Percentiles rank a stretch among this genome's conserved stretches.
phyloP scores from a whole-genome alignment of 768 basidiomycete genomes.

The Leccinum longicurvipes region DNA sequence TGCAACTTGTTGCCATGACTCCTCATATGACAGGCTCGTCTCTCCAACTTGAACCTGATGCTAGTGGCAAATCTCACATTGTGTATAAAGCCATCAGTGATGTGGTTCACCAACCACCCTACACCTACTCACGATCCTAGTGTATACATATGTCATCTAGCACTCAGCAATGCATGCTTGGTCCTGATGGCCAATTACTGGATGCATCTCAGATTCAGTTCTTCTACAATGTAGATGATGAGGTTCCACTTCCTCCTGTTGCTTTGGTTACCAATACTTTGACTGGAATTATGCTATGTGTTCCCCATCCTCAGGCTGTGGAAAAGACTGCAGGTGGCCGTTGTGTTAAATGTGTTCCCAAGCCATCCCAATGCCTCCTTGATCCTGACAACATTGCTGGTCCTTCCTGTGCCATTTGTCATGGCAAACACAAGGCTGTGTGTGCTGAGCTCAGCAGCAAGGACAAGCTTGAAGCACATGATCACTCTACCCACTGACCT shows the following conservation, averaged over 20 bases:
- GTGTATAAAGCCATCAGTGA: no score
- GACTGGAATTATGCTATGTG: background rate
- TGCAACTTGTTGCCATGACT: no score
- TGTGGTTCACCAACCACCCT: background rate
- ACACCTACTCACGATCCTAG: background rate
- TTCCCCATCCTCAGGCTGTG: background rate
- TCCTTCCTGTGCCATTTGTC: background rate
- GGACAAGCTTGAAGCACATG: background rate
- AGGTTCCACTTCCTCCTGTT: background rate
- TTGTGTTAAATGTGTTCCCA: background rate
- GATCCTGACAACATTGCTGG: background rate
- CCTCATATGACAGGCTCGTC: no score
- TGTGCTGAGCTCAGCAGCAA: background rate
- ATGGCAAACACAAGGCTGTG: background rate
- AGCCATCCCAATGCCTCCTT: background rate
- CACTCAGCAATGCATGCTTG: background rate
- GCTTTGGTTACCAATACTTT: background rate
- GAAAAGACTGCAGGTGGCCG: background rate
- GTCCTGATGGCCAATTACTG: background rate
- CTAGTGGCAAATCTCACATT: no score
- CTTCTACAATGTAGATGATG: background rate
- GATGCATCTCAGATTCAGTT: background rate
- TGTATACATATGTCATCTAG: background rate
- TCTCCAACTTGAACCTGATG: no score
- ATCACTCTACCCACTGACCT: background rate